Conservation (phyloP, 1,284 basidiomycete genomes). For the Malassezia arunalokei region DNA sequence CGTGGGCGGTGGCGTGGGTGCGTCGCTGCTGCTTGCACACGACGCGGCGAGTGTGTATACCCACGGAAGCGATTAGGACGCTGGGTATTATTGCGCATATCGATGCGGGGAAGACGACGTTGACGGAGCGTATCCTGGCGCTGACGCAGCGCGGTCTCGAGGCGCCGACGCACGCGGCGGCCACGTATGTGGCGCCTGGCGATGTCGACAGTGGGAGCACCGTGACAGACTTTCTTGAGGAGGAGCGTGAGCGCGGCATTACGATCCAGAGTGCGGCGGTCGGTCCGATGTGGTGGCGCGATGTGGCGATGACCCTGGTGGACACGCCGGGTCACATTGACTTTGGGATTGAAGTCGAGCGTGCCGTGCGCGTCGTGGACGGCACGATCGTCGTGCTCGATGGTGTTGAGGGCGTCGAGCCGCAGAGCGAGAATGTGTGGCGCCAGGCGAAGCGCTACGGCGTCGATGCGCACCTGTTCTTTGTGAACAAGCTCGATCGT, state of each 20-base stretch:
- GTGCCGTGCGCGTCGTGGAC: slow-evolving; percentile 75
- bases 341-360: slow-evolving; percentile 88
- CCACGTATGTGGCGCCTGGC: slow-evolving; percentile 49
- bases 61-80: slow-evolving; percentile 19
- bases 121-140: slow-evolving; percentile 73
- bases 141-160: slow-evolving; percentile 51
- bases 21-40: too few species aligned
- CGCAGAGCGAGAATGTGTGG: slow-evolving; percentile 81
- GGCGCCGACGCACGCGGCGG: not conserved
- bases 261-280: slow-evolving; percentile 85
- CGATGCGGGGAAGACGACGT: slow-evolving; percentile 79
- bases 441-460: slow-evolving; percentile 65
- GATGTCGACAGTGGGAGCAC: slow-evolving; percentile 80
- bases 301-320: slow-evolving; percentile 59
- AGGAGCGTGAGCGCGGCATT: slow-evolving; percentile 75
- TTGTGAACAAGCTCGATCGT: slow-evolving; percentile 77
- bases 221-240: slow-evolving; percentile 77
- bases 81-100: slow-evolving; percentile 28
- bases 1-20: too few species aligned
- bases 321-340: slow-evolving; percentile 86
- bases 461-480: slow-evolving; percentile 64
- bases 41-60: not conserved
- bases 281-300: slow-evolving; percentile 62
- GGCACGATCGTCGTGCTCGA: slow-evolving; percentile 77
- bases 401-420: slow-evolving; percentile 78